Percentiles rank a stretch among this genome's conserved stretches.
Evolutionary conservation across 2,329 filamentous ascomycete genomes (phyloP).

Genomic region (Mollisia scopiformis): DNA sequence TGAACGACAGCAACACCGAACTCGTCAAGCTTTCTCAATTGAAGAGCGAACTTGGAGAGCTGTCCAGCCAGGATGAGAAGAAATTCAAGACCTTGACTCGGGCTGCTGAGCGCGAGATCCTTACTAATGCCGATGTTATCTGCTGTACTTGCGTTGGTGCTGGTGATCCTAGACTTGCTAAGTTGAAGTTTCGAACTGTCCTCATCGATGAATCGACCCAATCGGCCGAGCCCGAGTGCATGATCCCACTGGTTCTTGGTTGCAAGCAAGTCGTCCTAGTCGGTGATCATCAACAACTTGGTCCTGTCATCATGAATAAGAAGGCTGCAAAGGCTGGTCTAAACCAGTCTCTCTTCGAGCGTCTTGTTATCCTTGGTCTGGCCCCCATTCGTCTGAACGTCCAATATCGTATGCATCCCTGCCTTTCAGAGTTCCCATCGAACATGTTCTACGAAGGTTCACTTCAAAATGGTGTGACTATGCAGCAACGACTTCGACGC

Average conservation of each 20-base stretch:
- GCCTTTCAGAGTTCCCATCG: conserved; percentile 93
- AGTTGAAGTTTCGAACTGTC: conserved; percentile 98
- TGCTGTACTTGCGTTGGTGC: conserved; percentile 99
- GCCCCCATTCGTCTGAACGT: conserved; percentile 92
- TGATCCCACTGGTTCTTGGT: conserved; percentile 95
- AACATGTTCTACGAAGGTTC: conserved; percentile 99
- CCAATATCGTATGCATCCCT: conserved; percentile 99
- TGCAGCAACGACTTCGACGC: conserved; percentile 81
- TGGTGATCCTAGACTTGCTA: conserved; percentile 90
- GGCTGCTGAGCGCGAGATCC: conserved; percentile 90
- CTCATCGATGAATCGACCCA: conserved; percentile 98
- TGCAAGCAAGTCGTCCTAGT: conserved; percentile 99
- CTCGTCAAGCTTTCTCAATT: conserved; percentile 90
- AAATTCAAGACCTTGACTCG: conserved; percentile 96
- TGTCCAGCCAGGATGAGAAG: conserved; percentile 96
- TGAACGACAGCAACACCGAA: conserved; percentile 96
- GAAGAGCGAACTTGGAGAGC: conserved; percentile 87
- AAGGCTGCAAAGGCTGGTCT: conserved; percentile 97
- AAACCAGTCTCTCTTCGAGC: conserved; percentile 98
- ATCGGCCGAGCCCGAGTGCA: conserved; percentile 96
- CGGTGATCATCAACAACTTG: conserved; percentile 96
- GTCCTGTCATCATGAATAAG: conserved; percentile 99
- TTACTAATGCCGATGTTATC: conserved; percentile 94
- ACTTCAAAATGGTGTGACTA: conserved; percentile 93
- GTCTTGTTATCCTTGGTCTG: conserved; percentile 87